Evolutionary conservation across 163 green algal genomes (phyloP).

Genomic region (Chlamydomonas reinhardtii): DNA sequence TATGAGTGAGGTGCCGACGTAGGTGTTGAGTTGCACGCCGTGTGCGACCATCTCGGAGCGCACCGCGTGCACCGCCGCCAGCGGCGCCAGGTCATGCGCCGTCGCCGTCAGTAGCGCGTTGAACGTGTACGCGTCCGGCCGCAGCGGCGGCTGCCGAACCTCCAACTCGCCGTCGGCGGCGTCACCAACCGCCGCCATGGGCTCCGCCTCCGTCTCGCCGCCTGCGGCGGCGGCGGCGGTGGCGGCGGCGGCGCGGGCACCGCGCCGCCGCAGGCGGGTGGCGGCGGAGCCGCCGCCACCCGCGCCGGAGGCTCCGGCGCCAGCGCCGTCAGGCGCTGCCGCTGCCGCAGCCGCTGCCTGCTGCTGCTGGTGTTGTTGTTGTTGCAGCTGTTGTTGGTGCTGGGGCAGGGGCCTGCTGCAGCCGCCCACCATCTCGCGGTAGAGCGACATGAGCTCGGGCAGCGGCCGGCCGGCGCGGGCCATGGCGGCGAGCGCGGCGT

Average conservation of each 20-base stretch:
- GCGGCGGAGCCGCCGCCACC: background rate
- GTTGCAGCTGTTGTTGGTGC: background rate
- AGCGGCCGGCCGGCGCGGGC: constrained; percentile 29
- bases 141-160: constrained; percentile 31
- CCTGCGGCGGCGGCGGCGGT: no score
- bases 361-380: background rate
- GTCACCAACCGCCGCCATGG: no score
- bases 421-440: constrained; percentile 47
- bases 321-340: background rate
- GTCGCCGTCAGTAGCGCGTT: constrained; percentile 58
- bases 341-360: background rate
- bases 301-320: background rate
- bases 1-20: constrained; percentile 60
- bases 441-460: constrained; percentile 44
- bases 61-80: constrained; percentile 46
- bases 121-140: constrained; percentile 64
- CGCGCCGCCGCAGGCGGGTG: background rate
- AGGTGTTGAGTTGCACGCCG: constrained; percentile 51
- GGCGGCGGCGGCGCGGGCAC: no score
- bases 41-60: constrained; percentile 22
- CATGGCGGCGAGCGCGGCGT: constrained; percentile 15
- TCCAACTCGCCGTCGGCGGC: no score
- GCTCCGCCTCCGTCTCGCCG: no score
- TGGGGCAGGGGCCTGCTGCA: background rate
- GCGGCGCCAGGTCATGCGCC: background rate